Conservation (phyloP, 225 moss, liverwort and hornwort genomes). For the Anthoceros angustus region DNA sequence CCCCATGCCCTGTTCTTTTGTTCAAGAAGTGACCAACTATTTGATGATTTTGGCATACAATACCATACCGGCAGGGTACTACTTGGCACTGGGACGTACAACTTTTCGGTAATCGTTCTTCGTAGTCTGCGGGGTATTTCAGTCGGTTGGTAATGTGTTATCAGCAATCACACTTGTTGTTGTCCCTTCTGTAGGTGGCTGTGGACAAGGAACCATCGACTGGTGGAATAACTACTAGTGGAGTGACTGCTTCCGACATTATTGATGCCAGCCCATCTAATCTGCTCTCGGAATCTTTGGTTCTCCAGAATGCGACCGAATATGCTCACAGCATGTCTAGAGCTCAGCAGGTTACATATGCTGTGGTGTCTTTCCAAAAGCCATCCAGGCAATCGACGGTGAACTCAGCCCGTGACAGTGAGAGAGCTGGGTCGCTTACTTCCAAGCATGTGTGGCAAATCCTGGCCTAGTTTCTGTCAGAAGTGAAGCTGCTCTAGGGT, state of each 20-base stretch:
- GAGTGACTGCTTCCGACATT: background rate
- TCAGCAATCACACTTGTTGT: background rate
- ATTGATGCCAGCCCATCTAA: background rate
- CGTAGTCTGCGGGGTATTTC: background rate
- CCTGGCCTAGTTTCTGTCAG: conserved; percentile 24
- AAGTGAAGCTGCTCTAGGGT: conserved; percentile 34
- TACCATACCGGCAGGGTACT: background rate
- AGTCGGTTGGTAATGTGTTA: background rate
- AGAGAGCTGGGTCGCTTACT: conserved; percentile 17
- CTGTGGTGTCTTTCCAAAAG: background rate
- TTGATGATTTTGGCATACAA: background rate
- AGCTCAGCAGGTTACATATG: background rate
- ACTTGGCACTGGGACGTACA: background rate
- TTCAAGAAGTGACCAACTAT: too few relatives aligned
- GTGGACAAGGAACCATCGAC: background rate
- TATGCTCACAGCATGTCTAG: background rate
- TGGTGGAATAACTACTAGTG: background rate
- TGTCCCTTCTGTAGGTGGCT: background rate
- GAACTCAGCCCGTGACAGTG: conserved; percentile 22
- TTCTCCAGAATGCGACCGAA: background rate
- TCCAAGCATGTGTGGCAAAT: conserved; percentile 28
- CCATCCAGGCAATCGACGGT: conserved; percentile 11
- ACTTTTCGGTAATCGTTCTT: background rate
- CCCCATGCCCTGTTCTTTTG: background rate
- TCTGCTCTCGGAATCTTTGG: background rate